Evolutionary conservation across 352 stramenopile species (phyloP).

Genomic region (Phytophthora citricola): DNA sequence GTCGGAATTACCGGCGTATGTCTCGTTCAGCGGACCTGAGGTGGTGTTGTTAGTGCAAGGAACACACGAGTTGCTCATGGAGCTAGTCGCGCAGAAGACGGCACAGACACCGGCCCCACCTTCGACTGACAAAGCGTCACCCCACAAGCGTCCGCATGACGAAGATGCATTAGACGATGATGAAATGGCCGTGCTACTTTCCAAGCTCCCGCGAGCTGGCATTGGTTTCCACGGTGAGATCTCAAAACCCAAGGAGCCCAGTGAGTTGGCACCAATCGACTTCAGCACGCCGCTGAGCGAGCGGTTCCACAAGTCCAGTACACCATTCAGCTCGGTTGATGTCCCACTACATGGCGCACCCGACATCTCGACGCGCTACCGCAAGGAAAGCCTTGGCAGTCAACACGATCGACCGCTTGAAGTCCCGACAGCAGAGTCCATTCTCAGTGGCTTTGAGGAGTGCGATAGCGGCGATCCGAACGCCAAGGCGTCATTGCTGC

Average conservation of each 20-base stretch:
- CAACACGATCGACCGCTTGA: constrained; percentile 47
- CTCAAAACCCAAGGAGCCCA: constrained; percentile 55
- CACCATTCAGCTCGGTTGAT: constrained; percentile 76
- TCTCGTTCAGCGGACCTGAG: constrained; percentile 52
- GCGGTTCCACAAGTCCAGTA: constrained; percentile 85
- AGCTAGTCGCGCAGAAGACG: constrained; percentile 31
- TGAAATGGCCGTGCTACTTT: constrained; percentile 63
- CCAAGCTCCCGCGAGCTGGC: constrained; percentile 72
- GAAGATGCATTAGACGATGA: constrained; percentile 62
- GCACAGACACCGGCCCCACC: neutral
- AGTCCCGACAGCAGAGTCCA: constrained; percentile 75
- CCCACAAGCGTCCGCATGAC: constrained; percentile 63
- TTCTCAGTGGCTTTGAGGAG: constrained; percentile 83
- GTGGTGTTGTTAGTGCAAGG: constrained; percentile 70
- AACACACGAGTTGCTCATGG: constrained; percentile 56
- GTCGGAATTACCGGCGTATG: constrained; percentile 58
- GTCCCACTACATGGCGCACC: constrained; percentile 53
- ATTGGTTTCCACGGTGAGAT: constrained; percentile 84
- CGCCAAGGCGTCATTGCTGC: constrained; percentile 62
- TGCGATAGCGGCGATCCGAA: constrained; percentile 83
- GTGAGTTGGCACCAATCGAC: constrained; percentile 58
- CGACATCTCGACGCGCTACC: constrained; percentile 36
- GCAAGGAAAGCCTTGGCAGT: constrained; percentile 36
- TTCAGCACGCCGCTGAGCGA: constrained; percentile 58
- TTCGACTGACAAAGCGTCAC: constrained; percentile 10